Conservation (phyloP, 805 yeast genomes). For the Candida mattraensis region DNA sequence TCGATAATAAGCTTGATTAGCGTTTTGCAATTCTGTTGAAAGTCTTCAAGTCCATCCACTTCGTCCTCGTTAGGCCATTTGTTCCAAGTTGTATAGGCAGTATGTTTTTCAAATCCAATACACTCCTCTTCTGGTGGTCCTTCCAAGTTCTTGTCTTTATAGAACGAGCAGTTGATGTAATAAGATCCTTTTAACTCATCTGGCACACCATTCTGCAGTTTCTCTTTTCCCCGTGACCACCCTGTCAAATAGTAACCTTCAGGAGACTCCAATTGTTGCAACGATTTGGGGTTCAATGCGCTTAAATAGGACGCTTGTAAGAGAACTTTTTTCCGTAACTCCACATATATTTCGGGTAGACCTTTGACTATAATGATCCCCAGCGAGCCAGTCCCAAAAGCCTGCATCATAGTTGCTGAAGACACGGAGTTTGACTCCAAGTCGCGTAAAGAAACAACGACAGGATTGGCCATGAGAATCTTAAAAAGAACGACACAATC, state of each 20-base stretch:
- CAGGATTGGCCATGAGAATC: slow-evolving; percentile 13
- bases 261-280: slow-evolving; percentile 43
- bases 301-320: slow-evolving; percentile 44
- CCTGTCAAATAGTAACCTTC: slow-evolving; percentile 56
- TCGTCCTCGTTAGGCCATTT: slow-evolving; percentile 47
- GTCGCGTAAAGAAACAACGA: slow-evolving; percentile 13
- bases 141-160: slow-evolving; percentile 40
- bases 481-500: no score
- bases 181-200: slow-evolving; percentile 57
- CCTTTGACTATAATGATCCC: slow-evolving; percentile 52
- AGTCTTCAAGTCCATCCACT: slow-evolving; percentile 31
- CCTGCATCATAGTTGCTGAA: slow-evolving; percentile 33
- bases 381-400: slow-evolving; percentile 56
- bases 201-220: slow-evolving; percentile 42
- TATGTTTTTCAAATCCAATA: slow-evolving; percentile 34
- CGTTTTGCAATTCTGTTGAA: slow-evolving; percentile 38
- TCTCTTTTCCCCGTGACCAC: slow-evolving; percentile 62
- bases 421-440: slow-evolving; percentile 4
- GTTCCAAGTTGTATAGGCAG: slow-evolving; percentile 49
- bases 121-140: slow-evolving; percentile 43
- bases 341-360: slow-evolving; percentile 39
- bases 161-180: slow-evolving; percentile 59
- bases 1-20: slow-evolving; percentile 47
- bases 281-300: slow-evolving; percentile 34
- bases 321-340: slow-evolving; percentile 44